phyloP scores from a whole-genome alignment of 306 rosid species.

The Vigna trinervia region DNA sequence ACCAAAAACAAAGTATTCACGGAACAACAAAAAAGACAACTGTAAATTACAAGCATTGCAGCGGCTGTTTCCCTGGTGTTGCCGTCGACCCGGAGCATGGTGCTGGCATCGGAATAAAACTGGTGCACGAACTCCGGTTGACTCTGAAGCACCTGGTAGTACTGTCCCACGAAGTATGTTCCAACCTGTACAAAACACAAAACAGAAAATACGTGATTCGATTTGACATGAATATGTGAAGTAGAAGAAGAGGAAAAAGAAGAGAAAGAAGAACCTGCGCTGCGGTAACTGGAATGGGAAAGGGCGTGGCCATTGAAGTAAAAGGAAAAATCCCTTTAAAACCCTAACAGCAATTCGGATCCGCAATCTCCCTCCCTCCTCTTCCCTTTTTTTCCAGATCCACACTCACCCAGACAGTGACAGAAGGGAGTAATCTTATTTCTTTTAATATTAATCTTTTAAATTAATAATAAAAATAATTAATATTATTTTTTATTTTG shows the following conservation, averaged over 20 bases:
- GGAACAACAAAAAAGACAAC: background rate
- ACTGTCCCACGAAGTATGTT: constrained; percentile 95
- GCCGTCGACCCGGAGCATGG: constrained; percentile 88
- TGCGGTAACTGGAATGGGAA: constrained; percentile 79
- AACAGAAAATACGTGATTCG: background rate
- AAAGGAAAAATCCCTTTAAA: constrained; percentile 54
- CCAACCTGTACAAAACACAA: constrained; percentile 64
- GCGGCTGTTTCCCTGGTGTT: constrained; percentile 71
- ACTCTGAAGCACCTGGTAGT: constrained; percentile 88
- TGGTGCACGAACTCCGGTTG: constrained; percentile 91
- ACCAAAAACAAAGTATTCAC: background rate
- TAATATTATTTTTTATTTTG: background rate
- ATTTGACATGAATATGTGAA: background rate
- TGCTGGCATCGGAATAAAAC: constrained; percentile 93
- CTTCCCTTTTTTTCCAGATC: constrained; percentile 12
- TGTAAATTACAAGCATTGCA: constrained; percentile 75
- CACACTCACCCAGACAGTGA: background rate
- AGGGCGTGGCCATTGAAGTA: constrained; percentile 75
- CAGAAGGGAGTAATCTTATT: background rate
- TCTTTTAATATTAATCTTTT: background rate
- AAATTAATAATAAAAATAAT: too few species aligned
- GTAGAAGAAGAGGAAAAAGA: background rate
- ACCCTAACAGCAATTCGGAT: constrained; percentile 61
- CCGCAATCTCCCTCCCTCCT: constrained; percentile 43
- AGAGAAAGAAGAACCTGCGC: constrained; percentile 69